Conservation (phyloP, 352 stramenopile species). For the Pythium phragmiticola region DNA sequence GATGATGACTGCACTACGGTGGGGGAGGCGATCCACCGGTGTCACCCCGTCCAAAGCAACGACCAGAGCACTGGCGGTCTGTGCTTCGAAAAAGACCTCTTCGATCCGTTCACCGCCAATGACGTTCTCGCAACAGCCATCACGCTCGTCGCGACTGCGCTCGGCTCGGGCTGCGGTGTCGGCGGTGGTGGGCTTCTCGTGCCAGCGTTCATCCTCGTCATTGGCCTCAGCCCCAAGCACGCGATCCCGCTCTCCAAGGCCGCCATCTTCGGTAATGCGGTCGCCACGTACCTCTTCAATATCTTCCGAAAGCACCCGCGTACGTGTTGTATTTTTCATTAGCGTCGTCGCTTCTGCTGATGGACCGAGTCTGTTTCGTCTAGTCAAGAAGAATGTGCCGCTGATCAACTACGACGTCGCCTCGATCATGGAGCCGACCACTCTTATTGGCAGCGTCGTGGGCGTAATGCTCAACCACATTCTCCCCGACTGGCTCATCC, state of each 20-base stretch:
- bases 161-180: slow-evolving; percentile 91
- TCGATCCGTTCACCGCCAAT: slow-evolving; percentile 68
- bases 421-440: slow-evolving; percentile 96
- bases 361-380: background rate
- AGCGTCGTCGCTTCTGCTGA: background rate
- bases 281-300: slow-evolving; percentile 97
- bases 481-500: slow-evolving; percentile 82
- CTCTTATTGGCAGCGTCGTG: slow-evolving; percentile 73
- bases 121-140: slow-evolving; percentile 68
- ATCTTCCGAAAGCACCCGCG: slow-evolving; percentile 90
- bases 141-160: slow-evolving; percentile 78
- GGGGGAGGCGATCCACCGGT: slow-evolving; percentile 56
- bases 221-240: slow-evolving; percentile 91
- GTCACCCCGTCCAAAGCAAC: slow-evolving; percentile 34
- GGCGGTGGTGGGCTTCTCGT: slow-evolving; percentile 96
- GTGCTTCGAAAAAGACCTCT: slow-evolving; percentile 84
- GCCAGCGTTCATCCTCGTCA: slow-evolving; percentile 96
- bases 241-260: slow-evolving; percentile 97
- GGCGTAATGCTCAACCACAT: slow-evolving; percentile 84
- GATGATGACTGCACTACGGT: slow-evolving; percentile 53
- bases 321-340: slow-evolving; percentile 26
- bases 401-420: slow-evolving; percentile 98
- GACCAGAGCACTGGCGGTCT: slow-evolving; percentile 36
- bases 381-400: slow-evolving; percentile 83
- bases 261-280: slow-evolving; percentile 95